Evolutionary conservation across 805 yeast species (phyloP), one percentile per base, ranked within the genome.

Genomic region (Candida michaelii): DNA sequence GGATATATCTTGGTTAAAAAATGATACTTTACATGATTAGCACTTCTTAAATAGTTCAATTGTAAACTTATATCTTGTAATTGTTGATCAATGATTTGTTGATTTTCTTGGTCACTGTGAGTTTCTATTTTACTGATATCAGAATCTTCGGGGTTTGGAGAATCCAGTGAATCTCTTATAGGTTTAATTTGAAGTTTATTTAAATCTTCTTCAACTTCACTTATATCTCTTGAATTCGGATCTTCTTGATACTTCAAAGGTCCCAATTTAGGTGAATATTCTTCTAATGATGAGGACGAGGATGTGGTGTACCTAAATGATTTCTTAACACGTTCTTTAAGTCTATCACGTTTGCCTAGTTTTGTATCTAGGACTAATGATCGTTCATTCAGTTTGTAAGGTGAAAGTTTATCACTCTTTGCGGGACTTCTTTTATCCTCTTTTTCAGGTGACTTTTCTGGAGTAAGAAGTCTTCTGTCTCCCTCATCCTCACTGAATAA

Each of bases 401-500:
- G 12, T 13, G 14, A 15, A 12, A 17, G 3, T n/a, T n/a, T n/a
- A n/a, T n/a, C n/a, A n/a, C n/a, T n/a, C 30, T 11, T 25, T 25
- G 7, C 29, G 8, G 23, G 23, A 21, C 23, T 21, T 21, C 8
- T 21, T 6, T 6, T 21, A 8, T 21, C 23, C 8, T 21, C 23
- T n/a, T 25, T 25, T 11, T 25, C 29, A 7, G 29, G 29, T 12
- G 18, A 30, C 7, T 17, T 30, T 31, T 19, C 29, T 25, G 19
- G 11, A n/a, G n/a, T 12, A n/a, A 25, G 29, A 7, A 5, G 2
- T 34, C 45, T 7, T 16, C 37, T 18, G 19, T 42, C 13, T 4
- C 29, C 13, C 11, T 48, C 56, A 14, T 51, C 56, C n/a, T 51
- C 60, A 30, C 39, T 48, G 51, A 66, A 67, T 6, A 66, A 44